These are phyloP conservation scores for Aspergillus felis DNA, from an alignment of 2,329 filamentous ascomycete genomes.

Conservation along the genomic window DNA sequence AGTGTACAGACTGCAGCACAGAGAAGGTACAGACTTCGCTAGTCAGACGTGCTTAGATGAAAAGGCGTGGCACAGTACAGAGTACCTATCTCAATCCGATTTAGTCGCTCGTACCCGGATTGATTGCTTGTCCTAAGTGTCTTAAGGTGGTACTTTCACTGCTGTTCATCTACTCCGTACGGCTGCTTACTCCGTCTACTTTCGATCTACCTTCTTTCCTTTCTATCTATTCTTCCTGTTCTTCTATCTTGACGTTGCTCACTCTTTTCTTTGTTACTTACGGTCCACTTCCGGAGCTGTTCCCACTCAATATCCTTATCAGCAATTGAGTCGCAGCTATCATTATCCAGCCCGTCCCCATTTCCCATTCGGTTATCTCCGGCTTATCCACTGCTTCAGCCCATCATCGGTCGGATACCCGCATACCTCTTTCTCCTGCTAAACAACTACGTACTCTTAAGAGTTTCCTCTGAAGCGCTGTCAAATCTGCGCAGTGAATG, in stretches of 20 bases:
- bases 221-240: constrained; percentile 2
- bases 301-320: constrained; percentile 14
- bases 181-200: not conserved
- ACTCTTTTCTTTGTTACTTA: not conserved
- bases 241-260: not conserved
- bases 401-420: constrained; percentile 4
- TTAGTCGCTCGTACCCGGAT: not conserved
- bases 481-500: not conserved
- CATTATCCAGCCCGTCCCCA: not conserved
- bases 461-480: not conserved
- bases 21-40: not conserved
- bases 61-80: not conserved
- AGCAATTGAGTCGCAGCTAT: constrained; percentile 20
- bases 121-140: not conserved
- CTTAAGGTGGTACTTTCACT: not conserved
- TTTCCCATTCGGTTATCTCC: constrained; percentile 25
- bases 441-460: not conserved
- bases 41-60: not conserved
- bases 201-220: constrained; percentile 2
- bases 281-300: not conserved
- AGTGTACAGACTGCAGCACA: not conserved
- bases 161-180: constrained; percentile 1
- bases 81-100: not conserved
- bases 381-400: constrained; percentile 22
- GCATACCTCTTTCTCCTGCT: not conserved